Percentiles rank a stretch among this genome's conserved stretches.
These are phyloP conservation scores for Albifimbria verrucaria DNA, from an alignment of 2,329 filamentous ascomycete genomes.

Conservation along the genomic window DNA sequence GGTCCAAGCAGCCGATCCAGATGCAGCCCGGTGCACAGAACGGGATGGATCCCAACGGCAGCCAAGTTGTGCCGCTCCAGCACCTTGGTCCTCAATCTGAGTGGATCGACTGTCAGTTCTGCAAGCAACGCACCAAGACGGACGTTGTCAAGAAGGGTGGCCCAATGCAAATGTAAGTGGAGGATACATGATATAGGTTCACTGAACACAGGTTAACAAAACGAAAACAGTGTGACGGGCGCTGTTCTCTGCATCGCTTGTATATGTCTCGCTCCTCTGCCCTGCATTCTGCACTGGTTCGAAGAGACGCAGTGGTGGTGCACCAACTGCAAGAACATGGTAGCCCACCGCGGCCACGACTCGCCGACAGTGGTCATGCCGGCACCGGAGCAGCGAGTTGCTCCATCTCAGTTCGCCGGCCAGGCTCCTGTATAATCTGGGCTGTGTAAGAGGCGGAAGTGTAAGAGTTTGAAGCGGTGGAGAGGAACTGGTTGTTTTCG, in stretches of 20 bases:
- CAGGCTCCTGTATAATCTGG: too few relatives aligned
- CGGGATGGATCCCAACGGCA: not conserved
- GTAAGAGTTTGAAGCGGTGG: too few relatives aligned
- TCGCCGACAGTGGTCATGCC: constrained; percentile 13
- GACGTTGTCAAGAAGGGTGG: constrained; percentile 18
- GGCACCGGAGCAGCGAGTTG: not conserved
- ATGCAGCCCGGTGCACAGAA: not conserved
- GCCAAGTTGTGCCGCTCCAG: constrained; percentile 13
- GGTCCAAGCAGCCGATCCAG: not conserved
- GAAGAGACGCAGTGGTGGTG: constrained; percentile 27
- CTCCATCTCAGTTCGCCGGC: too few relatives aligned
- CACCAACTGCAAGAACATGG: constrained; percentile 23
- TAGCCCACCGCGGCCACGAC: constrained; percentile 19
- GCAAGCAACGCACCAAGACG: constrained; percentile 19
- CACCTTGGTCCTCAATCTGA: constrained; percentile 19
- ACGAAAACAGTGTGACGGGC: constrained; percentile 19
- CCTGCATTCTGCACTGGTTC: constrained; percentile 28
- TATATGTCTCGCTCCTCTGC: constrained; percentile 27
- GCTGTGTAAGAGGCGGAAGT: too few relatives aligned
- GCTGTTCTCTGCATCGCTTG: constrained; percentile 27
- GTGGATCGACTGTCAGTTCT: constrained; percentile 28
- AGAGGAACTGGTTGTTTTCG: too few relatives aligned
- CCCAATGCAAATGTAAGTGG: constrained; percentile 22
- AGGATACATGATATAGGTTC: too few relatives aligned
- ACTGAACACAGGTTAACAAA: not conserved